These are phyloP conservation scores for Spencermartinsiella europaea DNA, from an alignment of 805 yeast species.

Conservation along the genomic window DNA sequence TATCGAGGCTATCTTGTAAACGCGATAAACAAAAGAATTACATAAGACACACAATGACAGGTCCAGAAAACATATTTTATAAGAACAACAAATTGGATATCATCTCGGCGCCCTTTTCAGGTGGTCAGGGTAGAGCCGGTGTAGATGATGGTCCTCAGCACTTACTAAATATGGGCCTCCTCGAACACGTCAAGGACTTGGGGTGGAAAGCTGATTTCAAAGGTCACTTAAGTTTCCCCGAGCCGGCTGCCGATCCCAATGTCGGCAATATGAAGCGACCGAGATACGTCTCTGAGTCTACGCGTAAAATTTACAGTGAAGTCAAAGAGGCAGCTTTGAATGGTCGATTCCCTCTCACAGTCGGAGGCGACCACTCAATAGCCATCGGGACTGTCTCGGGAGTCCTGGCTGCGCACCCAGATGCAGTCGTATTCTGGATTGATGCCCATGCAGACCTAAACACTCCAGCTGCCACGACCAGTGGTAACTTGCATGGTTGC, in stretches of 20 bases:
- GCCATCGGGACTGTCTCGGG: conserved; percentile 93
- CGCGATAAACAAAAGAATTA: too few relatives aligned
- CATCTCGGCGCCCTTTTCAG: conserved; percentile 87
- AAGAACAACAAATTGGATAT: conserved; percentile 38
- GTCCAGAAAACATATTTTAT: neutral
- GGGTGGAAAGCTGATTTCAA: conserved; percentile 63
- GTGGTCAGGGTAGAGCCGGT: conserved; percentile 92
- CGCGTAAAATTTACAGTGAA: conserved; percentile 56
- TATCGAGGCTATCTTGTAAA: too few relatives aligned
- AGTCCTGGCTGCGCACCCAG: conserved; percentile 70
- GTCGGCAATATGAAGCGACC: conserved; percentile 63
- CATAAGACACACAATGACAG: too few relatives aligned
- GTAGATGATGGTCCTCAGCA: conserved; percentile 92
- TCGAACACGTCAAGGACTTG: conserved; percentile 52
- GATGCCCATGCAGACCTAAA: conserved; percentile 98
- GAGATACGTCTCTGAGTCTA: conserved; percentile 67
- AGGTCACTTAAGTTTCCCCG: conserved; percentile 29
- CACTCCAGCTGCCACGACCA: conserved; percentile 73
- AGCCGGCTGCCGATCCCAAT: conserved; percentile 46
- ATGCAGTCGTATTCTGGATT: conserved; percentile 89
- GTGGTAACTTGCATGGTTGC: conserved; percentile 95
- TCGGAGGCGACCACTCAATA: conserved; percentile 97
- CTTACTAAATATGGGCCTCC: conserved; percentile 66
- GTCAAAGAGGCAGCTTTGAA: conserved; percentile 48
- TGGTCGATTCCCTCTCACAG: conserved; percentile 63